These are phyloP conservation scores for Penicillium cinerascens DNA, from an alignment of 495 filamentous ascomycete genomes.

Conservation along the genomic window DNA sequence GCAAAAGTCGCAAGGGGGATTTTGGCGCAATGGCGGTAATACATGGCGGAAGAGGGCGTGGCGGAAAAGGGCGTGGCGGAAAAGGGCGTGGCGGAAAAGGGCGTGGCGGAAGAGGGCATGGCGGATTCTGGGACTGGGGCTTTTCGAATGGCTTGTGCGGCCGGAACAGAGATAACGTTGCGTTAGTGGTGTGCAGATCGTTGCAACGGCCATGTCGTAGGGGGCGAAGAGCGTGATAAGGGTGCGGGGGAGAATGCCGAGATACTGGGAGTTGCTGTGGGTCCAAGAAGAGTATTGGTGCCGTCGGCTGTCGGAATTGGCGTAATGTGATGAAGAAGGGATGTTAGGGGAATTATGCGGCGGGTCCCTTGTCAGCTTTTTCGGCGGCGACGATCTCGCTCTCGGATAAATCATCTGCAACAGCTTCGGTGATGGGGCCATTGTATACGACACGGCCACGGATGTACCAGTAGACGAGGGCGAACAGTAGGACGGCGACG, in stretches of 20 bases:
- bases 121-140: not conserved
- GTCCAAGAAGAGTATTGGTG: not conserved
- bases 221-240: slow-evolving; percentile 20
- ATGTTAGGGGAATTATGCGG: slow-evolving; percentile 1
- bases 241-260: not conserved
- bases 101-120: not conserved
- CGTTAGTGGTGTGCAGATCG: not conserved
- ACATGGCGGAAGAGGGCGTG: not conserved
- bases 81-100: not conserved
- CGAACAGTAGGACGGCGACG: slow-evolving; percentile 8
- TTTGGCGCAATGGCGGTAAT: not conserved
- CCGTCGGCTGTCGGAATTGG: not conserved
- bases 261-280: not conserved
- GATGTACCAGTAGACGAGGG: slow-evolving; percentile 17
- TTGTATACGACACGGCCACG: slow-evolving; percentile 19
- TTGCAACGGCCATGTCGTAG: not conserved
- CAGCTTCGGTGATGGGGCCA: slow-evolving; percentile 16
- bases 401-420: slow-evolving; percentile 15
- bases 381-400: slow-evolving; percentile 4
- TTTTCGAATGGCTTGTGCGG: not conserved
- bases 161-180: not conserved
- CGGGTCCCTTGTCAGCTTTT: slow-evolving; percentile 8
- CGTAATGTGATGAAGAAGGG: not conserved
- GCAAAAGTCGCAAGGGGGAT: not conserved
- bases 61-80: not conserved